phyloP scores from a whole-genome alignment of 345 rosid species.

The Moricandia arvensis region DNA sequence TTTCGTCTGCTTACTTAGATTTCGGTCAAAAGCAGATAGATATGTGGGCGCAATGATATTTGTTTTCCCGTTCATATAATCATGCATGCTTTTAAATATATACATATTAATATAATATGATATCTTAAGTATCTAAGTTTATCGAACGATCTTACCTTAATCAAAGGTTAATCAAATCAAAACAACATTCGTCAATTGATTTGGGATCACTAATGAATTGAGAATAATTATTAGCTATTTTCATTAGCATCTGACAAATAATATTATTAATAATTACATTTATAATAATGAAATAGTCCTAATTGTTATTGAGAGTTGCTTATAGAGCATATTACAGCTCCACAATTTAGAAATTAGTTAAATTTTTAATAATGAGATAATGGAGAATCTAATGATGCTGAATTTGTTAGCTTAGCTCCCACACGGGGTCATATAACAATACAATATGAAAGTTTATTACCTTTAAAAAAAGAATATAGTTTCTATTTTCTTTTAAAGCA shows the following conservation, averaged over 20 bases:
- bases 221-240: constrained; percentile 8
- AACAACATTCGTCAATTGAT: constrained; percentile 17
- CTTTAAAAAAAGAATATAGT: not conserved
- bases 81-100: constrained; percentile 20
- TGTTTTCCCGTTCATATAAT: constrained; percentile 10
- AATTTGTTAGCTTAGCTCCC: constrained; percentile 16
- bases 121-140: constrained; percentile 4
- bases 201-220: constrained; percentile 19
- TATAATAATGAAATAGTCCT: not conserved
- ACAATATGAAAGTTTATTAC: not conserved
- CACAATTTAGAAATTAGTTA: not conserved
- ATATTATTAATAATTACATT: not conserved
- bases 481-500: not conserved
- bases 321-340: not conserved
- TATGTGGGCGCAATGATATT: constrained; percentile 8
- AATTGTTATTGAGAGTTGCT: constrained; percentile 21
- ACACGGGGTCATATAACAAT: constrained; percentile 11
- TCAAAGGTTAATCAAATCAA: constrained; percentile 21
- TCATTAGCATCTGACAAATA: constrained; percentile 7
- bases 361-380: not conserved
- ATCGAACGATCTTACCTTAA: not conserved
- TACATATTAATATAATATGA: not conserved
- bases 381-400: constrained; percentile 35
- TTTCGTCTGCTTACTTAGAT: not conserved
- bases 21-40: constrained; percentile 31